phyloP scores from a whole-genome alignment of 164 flowering plant genomes.

The Cinnamomum chago region DNA sequence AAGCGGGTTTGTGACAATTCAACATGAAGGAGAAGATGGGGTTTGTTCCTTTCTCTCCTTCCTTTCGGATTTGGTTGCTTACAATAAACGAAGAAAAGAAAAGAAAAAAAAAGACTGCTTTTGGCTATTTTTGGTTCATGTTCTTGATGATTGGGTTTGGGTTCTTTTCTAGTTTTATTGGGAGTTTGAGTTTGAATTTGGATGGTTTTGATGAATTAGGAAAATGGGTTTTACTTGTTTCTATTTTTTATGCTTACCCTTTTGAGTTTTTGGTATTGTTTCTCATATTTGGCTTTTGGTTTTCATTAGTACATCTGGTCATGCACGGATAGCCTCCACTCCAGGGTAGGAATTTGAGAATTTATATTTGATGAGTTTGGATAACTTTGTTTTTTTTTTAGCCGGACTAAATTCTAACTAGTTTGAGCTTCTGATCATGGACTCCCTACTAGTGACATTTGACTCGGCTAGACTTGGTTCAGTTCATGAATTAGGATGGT shows the following conservation, averaged over 20 bases:
- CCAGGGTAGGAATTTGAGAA: not conserved
- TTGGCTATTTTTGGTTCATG: not conserved
- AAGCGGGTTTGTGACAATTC: slow-evolving; percentile 78
- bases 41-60: slow-evolving; percentile 29
- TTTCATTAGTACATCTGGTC: not conserved
- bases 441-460: not conserved
- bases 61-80: slow-evolving; percentile 3
- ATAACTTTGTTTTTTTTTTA: not conserved
- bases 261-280: not conserved
- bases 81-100: not conserved
- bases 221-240: slow-evolving; percentile 2
- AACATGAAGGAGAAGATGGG: slow-evolving; percentile 77
- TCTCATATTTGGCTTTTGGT: not conserved
- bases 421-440: not conserved
- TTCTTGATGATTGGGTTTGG: slow-evolving; percentile 15
- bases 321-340: not conserved
- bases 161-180: not conserved
- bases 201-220: not conserved
- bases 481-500: not conserved
- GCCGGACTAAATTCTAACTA: not conserved
- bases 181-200: not conserved
- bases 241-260: not conserved
- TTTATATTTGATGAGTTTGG: not conserved
- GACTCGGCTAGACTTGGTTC: not conserved
- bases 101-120: not conserved